phyloP scores from a whole-genome alignment of 2,329 filamentous ascomycete species.

The Sordariomycetes sp. region DNA sequence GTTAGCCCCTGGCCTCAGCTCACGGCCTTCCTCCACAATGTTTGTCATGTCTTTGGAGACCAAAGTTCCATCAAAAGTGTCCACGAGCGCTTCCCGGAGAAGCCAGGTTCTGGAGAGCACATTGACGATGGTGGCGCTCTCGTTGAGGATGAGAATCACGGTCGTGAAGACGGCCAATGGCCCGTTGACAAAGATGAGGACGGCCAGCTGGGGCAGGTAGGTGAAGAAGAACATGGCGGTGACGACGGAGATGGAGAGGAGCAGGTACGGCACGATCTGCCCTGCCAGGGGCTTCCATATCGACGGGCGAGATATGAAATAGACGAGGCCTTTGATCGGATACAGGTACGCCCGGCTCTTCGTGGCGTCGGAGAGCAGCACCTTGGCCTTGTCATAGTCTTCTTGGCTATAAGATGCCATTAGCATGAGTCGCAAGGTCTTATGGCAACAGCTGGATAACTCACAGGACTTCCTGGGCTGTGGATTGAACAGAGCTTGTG shows the following conservation, averaged over 20 bases:
- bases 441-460: conserved; percentile 5
- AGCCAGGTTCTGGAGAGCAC: conserved; percentile 55
- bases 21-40: conserved; percentile 62
- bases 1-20: conserved; percentile 44
- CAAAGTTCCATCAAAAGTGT: conserved; percentile 74
- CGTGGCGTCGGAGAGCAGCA: conserved; percentile 48
- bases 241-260: conserved; percentile 60
- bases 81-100: conserved; percentile 68
- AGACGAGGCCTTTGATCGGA: conserved; percentile 59
- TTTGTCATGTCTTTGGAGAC: conserved; percentile 32
- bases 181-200: conserved; percentile 75
- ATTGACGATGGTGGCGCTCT: conserved; percentile 45
- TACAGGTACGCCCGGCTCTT: conserved; percentile 58
- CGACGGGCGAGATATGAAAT: conserved; percentile 39
- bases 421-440: conserved; percentile 1
- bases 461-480: conserved; percentile 27
- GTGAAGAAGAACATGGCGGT: conserved; percentile 77
- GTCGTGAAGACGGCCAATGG: conserved; percentile 66
- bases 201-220: conserved; percentile 71
- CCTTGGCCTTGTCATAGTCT: conserved; percentile 50
- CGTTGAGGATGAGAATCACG: conserved; percentile 51
- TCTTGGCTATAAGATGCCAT: conserved; percentile 29
- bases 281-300: conserved; percentile 47
- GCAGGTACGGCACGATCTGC: conserved; percentile 46
- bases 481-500: conserved; percentile 17